Evolutionary conservation across 345 rosid genomes (phyloP).

Genomic region (Eutrema yunnanense): DNA sequence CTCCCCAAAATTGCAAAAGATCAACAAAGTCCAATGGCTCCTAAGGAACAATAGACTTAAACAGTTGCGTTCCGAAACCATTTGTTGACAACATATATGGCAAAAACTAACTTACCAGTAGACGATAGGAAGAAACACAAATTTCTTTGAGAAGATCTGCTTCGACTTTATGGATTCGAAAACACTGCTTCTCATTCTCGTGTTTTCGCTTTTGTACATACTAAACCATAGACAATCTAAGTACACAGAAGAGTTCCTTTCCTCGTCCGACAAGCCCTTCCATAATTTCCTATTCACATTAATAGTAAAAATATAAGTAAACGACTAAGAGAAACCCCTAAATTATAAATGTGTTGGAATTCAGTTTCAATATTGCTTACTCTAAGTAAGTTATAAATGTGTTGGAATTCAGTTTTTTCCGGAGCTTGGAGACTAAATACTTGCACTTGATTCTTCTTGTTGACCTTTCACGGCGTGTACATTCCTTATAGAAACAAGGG

Average conservation of each 20-base stretch:
- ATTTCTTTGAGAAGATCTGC: slow-evolving; percentile 53
- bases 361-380: slow-evolving; percentile 33
- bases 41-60: slow-evolving; percentile 22
- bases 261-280: slow-evolving; percentile 41
- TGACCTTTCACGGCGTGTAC: slow-evolving; percentile 40
- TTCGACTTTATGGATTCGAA: slow-evolving; percentile 47
- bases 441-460: slow-evolving; percentile 33
- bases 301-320: slow-evolving; percentile 3
- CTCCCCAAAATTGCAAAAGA: slow-evolving; percentile 65
- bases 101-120: slow-evolving; percentile 35
- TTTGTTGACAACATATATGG: background rate
- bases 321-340: background rate
- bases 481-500: slow-evolving; percentile 43
- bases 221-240: slow-evolving; percentile 54
- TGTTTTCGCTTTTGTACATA: slow-evolving; percentile 37
- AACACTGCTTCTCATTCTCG: slow-evolving; percentile 32
- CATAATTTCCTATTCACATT: slow-evolving; percentile 39
- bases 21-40: slow-evolving; percentile 74
- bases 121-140: slow-evolving; percentile 68
- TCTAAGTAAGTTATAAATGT: slow-evolving; percentile 31
- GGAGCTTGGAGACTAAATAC: slow-evolving; percentile 23
- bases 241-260: slow-evolving; percentile 39
- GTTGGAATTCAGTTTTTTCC: slow-evolving; percentile 33
- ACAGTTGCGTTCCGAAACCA: background rate
- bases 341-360: slow-evolving; percentile 21